Evolutionary conservation across 1,284 basidiomycete species (phyloP), one percentile per base, ranked within the genome.

Genomic region (Apiotrichum brassicae): DNA sequence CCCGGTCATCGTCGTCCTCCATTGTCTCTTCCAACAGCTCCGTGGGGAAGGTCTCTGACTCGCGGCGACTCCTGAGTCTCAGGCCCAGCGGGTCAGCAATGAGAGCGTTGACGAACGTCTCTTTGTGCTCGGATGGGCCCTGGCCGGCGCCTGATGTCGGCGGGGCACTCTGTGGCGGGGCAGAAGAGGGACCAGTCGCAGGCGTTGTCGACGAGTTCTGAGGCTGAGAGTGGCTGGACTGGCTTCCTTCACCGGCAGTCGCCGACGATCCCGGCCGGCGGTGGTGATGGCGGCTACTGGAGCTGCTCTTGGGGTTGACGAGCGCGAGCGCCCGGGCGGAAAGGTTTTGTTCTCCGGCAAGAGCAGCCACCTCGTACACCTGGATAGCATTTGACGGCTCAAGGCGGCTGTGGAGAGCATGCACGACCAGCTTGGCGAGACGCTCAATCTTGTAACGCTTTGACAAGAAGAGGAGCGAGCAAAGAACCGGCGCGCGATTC

Each of bases 341-440:
- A 46, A 97, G 75, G 62, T 85, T 86, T 58, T 87, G 82, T 69
- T 86, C 87, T 60, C 83, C 87, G 65, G 90, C 92, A 9, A 95
- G 76, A 2, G 90, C 91, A 6, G 92, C 90, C 6, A 94, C 88
- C 67, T 94, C 91, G 68, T 94, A 93, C 23, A 95, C 85, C 35
- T 86, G 87, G 9, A 93, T 86, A 13, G 87, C 87, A 8, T 85
- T 87, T 8, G 82, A 80, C 56, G 87, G 86, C 35, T 85, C 86
- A 22, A 97, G 73, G 16, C 86, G 81, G 28, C 84, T 81, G 65
- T 97, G 93, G 81, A 97, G 87, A 1, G 90, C 88, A 69, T 97
- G 92, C 57, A 86, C 85, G 13, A 91, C 87, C 26, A 94, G 78
- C 11, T 76, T 77, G 56, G 84, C 81, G 19, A 97, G 76, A 62